Evolutionary conservation across 2,329 filamentous ascomycete species (phyloP), one percentile per base, ranked within the genome.

Genomic region (Macrophomina pseudophaseolina): DNA sequence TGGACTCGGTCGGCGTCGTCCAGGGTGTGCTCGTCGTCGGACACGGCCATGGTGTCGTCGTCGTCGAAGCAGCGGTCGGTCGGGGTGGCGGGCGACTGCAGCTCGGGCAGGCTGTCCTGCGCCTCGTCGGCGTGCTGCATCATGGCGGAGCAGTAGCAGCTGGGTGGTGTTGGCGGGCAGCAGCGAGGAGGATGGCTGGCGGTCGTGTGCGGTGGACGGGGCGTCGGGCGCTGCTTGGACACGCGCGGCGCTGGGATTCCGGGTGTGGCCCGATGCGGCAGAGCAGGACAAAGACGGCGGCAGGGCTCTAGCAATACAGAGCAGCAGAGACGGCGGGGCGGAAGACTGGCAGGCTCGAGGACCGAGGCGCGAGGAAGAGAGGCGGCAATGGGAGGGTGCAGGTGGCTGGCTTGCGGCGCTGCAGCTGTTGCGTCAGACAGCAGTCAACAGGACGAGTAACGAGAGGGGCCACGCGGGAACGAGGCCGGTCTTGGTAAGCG

Each of bases 51-150:
- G 51, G 71, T 68, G 69, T 80, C 79, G 58, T 74, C 72, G 70
- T 80, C 79, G 68, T 80, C 78, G 42, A 77, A 77, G 40, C 80
- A 79, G 70, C 79, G 76, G 72, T 79, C 76, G 73, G 76, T 75
- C 30, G 53, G 46, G 2, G 46, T 53, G 18, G 60, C 40, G 32
- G 60, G 60, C 42, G 58, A 62, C 18, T 59, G 64, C 53, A 66
- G 35, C 35, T 59, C 64, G 33, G 64, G 53, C 64, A 66, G 53
- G 44, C 54, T 49, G 54, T 66, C 64, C 32, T 56, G 53, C 23
- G 64, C 64, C 54, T 66, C 64, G 64, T 66, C 64, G 64, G 52
- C 52, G 64, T 60, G 64, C 64, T 60, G 53, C 42, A 48, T 40
- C 62, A 64, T 54, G 48, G 38, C 38, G 48, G 35, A 38, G 6